Conservation (phyloP, 2,329 filamentous ascomycete species). For the Monosporascus sp. region DNA sequence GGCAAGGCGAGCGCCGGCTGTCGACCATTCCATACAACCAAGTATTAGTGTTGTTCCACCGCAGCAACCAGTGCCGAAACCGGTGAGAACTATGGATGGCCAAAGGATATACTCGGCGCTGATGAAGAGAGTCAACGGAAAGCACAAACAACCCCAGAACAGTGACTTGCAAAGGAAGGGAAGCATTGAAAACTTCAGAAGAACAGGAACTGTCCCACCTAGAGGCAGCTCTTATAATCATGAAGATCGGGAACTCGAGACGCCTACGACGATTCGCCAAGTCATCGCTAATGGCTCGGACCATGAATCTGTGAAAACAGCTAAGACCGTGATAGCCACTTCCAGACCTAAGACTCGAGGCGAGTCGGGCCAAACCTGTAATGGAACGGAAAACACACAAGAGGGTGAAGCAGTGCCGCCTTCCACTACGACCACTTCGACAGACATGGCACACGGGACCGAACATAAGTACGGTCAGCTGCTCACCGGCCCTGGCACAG, state of each 20-base stretch:
- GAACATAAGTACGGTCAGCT: background rate
- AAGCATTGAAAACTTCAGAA: conserved; percentile 12
- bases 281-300: conserved; percentile 18
- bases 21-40: conserved; percentile 17
- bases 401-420: background rate
- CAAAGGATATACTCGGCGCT: conserved; percentile 60
- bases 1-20: conserved; percentile 19
- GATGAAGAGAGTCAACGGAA: conserved; percentile 49
- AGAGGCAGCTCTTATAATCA: conserved; percentile 14
- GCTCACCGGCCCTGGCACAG: conserved; percentile 1
- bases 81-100: conserved; percentile 41
- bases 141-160: conserved; percentile 21
- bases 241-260: conserved; percentile 1
- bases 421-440: conserved; percentile 1
- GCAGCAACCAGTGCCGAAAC: conserved; percentile 11
- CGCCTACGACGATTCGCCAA: conserved; percentile 19
- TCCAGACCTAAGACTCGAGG: background rate
- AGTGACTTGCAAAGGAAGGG: conserved; percentile 14
- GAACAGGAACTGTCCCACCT: conserved; percentile 11
- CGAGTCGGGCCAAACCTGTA: background rate
- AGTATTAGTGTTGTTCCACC: conserved; percentile 6
- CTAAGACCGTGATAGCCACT: background rate
- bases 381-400: background rate
- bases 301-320: conserved; percentile 5
- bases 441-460: conserved; percentile 16